Base-by-base conservation (phyloP, 2,329 filamentous ascomycete genomes). In the Didymella segeticola region DNA sequence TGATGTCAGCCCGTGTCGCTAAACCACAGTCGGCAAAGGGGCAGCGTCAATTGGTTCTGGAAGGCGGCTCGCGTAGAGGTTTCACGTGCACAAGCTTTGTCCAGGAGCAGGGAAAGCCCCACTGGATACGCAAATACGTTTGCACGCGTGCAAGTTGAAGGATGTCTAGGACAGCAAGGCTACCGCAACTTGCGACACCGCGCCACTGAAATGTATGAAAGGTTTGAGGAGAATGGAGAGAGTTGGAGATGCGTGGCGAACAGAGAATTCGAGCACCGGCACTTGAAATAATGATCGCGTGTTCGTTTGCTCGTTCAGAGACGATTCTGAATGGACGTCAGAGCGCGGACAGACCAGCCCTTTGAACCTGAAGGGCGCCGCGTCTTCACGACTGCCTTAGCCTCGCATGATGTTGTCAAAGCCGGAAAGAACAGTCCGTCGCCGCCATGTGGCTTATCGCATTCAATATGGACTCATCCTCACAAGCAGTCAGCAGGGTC, bases 41-140 rank as follows among this genome's bases (percentile, higher is more conserved):
- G 51, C 41, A 19, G 41, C 30, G 51, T 41, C 27, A 49, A 49
- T 30, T n/a, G 5, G 45, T 41, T 45, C 45, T 45, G 29, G 49
- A 42, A 49, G 29, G 45, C 23, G 39, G 51, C 33, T 49, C 29
- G 51, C 39, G 45, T 45, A 36, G 23, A 7, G 4, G 51, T 45
- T 36, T 54, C 51, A 49, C 51, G 23, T 49, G 51, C 45, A 45
- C 45, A 49, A 49, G 33, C 45, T 48, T 49, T 33, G 33, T 26
- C 22, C 26, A 10, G 33, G 36, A 45, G 45, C 12, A 29, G 23
- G 27, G 31, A 23, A 27, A 34, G 42, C 20, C 22, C 45, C 45
- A 27, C 39, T 43, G 14, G 25, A 54, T 54, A 54, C 51, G 51
- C 39, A 36, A 42, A 49, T 49, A 54, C 51, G 45, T 27, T 5